phyloP scores from a whole-genome alignment of 306 rosid species.

The Fragaria ananassa region DNA sequence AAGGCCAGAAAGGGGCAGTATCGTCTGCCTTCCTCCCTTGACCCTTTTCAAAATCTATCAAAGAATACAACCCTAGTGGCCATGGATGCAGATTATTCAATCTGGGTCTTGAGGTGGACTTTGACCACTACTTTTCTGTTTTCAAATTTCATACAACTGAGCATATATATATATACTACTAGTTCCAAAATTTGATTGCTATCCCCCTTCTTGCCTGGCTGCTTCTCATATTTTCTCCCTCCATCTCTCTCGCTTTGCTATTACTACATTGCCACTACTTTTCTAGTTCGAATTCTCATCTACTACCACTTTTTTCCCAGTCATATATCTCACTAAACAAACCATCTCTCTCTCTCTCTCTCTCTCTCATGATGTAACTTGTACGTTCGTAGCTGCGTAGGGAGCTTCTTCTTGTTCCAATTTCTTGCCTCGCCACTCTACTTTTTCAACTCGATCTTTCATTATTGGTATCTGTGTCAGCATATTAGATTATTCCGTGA shows the following conservation, averaged over 20 bases:
- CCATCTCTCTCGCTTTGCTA: constrained; percentile 1
- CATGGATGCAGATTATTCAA: not conserved
- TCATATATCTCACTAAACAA: not conserved
- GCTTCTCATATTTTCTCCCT: constrained; percentile 19
- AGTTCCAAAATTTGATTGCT: not conserved
- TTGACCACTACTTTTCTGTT: constrained; percentile 79
- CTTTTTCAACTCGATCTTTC: constrained; percentile 52
- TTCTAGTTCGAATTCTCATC: constrained; percentile 34
- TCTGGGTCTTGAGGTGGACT: constrained; percentile 37
- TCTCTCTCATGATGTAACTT: not conserved
- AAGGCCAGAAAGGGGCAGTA: constrained; percentile 34
- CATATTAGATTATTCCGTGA: not conserved
- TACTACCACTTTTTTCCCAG: not conserved
- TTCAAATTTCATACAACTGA: not conserved
- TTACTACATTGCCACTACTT: constrained; percentile 31
- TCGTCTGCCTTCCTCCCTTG: constrained; percentile 55
- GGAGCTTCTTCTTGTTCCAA: not conserved
- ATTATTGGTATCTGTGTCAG: not conserved
- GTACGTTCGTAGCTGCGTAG: not conserved
- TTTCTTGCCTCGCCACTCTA: constrained; percentile 17
- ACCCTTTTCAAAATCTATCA: constrained; percentile 42
- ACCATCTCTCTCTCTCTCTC: not conserved
- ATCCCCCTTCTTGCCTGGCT: constrained; percentile 18
- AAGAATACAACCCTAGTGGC: not conserved
- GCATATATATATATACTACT: not conserved